phyloP scores from a whole-genome alignment of 164 flowering plant species.

The Pachysandra terminalis region DNA sequence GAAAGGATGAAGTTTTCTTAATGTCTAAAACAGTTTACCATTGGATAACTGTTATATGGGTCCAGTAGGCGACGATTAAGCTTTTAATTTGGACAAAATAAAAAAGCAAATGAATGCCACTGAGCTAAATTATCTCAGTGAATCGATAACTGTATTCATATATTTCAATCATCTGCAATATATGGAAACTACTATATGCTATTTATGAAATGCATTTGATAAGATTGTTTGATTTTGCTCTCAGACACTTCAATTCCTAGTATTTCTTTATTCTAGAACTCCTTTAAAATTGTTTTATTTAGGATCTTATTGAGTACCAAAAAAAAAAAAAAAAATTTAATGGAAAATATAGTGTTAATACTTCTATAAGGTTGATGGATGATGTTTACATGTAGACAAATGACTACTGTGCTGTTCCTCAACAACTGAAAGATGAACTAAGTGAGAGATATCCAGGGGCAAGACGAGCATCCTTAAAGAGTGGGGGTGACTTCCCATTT shows the following conservation, averaged over 20 bases:
- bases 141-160: background rate
- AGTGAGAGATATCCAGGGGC: slow-evolving; percentile 90
- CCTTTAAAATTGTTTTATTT: too few species aligned
- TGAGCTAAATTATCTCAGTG: background rate
- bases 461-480: slow-evolving; percentile 74
- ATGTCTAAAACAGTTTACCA: background rate
- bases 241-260: too few species aligned
- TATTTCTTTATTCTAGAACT: too few species aligned
- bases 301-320: too few species aligned
- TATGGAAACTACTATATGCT: background rate
- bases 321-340: background rate
- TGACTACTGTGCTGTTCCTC: slow-evolving; percentile 89
- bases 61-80: background rate
- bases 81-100: background rate
- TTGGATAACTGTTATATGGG: too few species aligned
- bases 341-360: background rate
- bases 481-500: slow-evolving; percentile 96
- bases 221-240: too few species aligned
- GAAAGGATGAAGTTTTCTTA: background rate
- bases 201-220: background rate
- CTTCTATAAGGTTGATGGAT: background rate
- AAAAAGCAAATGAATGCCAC: too few species aligned
- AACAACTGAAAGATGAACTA: slow-evolving; percentile 80
- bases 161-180: background rate
- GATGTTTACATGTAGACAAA: slow-evolving; percentile 58